phyloP scores from a whole-genome alignment of 169 alveolate species.

The Cyclospora cayetanensis region DNA sequence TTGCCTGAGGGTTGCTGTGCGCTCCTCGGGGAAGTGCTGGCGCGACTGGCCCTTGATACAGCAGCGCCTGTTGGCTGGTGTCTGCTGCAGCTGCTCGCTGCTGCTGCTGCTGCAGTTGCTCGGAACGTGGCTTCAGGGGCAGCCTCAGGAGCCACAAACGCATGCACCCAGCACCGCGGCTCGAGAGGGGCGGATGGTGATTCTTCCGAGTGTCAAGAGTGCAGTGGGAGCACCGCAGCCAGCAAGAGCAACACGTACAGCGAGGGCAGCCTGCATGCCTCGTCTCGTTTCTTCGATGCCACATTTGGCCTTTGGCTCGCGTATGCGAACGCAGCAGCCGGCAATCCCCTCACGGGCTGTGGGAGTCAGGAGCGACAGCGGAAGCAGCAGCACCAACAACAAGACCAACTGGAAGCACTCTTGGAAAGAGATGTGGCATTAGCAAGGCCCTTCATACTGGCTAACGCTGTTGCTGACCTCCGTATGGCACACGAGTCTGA shows the following conservation, averaged over 20 bases:
- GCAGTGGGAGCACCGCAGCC: not conserved
- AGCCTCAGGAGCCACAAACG: not conserved
- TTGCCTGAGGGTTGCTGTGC: not conserved
- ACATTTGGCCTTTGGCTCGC: not conserved
- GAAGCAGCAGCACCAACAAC: not conserved
- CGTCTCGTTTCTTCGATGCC: not conserved
- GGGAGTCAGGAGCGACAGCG: not conserved
- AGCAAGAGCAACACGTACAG: not conserved
- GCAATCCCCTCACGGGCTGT: not conserved
- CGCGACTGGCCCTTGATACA: not conserved
- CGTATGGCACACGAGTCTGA: not conserved
- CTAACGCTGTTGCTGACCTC: not conserved
- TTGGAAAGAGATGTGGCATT: not conserved
- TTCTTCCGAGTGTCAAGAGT: not conserved
- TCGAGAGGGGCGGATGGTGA: no score
- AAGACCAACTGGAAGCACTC: not conserved
- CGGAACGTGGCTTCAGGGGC: not conserved
- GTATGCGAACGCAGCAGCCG: not conserved
- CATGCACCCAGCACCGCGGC: not conserved
- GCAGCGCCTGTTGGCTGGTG: not conserved
- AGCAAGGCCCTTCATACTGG: not conserved
- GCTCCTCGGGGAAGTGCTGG: not conserved
- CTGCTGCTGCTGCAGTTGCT: slow-evolving; percentile 10
- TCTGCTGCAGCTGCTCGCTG: slow-evolving; percentile 31
- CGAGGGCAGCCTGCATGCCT: not conserved